Conservation (phyloP, 1,284 basidiomycete species). For the Anthracocystis setariae region DNA sequence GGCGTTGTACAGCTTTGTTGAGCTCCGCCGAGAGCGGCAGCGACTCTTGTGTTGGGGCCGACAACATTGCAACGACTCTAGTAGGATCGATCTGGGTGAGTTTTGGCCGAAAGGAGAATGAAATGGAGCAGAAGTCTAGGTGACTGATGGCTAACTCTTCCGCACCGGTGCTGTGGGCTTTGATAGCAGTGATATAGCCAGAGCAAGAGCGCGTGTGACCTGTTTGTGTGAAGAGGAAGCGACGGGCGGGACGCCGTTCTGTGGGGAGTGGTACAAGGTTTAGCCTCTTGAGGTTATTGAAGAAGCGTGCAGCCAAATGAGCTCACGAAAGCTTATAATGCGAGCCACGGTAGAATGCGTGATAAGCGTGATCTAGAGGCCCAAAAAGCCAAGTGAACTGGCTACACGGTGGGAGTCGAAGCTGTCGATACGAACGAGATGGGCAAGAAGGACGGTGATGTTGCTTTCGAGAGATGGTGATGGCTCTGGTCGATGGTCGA, state of each 20-base stretch:
- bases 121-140: background rate
- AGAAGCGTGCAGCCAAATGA: slow-evolving; percentile 1
- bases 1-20: slow-evolving; percentile 2
- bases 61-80: slow-evolving; percentile 10
- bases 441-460: no score
- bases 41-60: slow-evolving; percentile 14
- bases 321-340: background rate
- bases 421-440: no score
- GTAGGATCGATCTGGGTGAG: no score
- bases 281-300: slow-evolving; percentile 7
- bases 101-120: background rate
- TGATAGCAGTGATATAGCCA: no score
- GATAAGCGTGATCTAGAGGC: background rate
- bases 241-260: background rate
- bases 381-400: background rate
- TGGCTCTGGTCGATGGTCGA: background rate
- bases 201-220: background rate
- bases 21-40: background rate
- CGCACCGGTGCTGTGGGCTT: no score
- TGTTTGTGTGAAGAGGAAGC: background rate
- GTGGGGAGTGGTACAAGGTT: slow-evolving; percentile 1
- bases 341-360: no score
- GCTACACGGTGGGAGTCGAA: no score
- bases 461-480: no score
- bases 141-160: background rate